Evolutionary conservation across 768 basidiomycete genomes (phyloP).

Genomic region (Leccinum imitatum): DNA sequence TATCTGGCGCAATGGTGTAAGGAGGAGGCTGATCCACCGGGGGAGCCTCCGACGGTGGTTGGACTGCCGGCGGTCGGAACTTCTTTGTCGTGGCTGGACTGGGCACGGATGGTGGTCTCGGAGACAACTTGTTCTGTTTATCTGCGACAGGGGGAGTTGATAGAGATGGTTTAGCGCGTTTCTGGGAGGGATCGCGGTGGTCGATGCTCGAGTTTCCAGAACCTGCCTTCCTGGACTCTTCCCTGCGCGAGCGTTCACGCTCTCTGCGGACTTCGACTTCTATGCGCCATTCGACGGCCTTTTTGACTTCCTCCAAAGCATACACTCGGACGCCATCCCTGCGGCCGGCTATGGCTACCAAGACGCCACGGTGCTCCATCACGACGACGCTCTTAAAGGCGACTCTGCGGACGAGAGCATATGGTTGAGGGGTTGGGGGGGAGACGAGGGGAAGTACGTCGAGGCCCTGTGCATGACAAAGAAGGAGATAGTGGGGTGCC

Average conservation of each 20-base stretch:
- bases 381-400: slow-evolving; percentile 86
- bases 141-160: slow-evolving; percentile 47
- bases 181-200: slow-evolving; percentile 46
- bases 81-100: slow-evolving; percentile 20
- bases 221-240: slow-evolving; percentile 57
- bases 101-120: slow-evolving; percentile 24
- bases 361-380: slow-evolving; percentile 87
- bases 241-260: slow-evolving; percentile 66
- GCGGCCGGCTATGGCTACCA: slow-evolving; percentile 88
- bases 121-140: slow-evolving; percentile 20
- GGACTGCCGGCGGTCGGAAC: slow-evolving; percentile 28
- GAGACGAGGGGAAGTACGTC: slow-evolving; percentile 80
- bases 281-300: slow-evolving; percentile 84
- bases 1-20: slow-evolving; percentile 43
- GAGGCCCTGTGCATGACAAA: slow-evolving; percentile 84
- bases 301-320: slow-evolving; percentile 83
- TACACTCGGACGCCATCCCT: slow-evolving; percentile 87
- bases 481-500: slow-evolving; percentile 75
- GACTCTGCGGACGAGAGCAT: slow-evolving; percentile 78
- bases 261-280: slow-evolving; percentile 77
- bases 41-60: slow-evolving; percentile 16
- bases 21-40: slow-evolving; percentile 67
- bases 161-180: slow-evolving; percentile 46
- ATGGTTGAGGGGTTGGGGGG: slow-evolving; percentile 74
- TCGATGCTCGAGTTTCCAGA: slow-evolving; percentile 36